A percentile compares a stretch with the other conserved stretches of the same genome.
phyloP scores from a whole-genome alignment of 352 stramenopile species.

The Halophytophthora batemanensis region DNA sequence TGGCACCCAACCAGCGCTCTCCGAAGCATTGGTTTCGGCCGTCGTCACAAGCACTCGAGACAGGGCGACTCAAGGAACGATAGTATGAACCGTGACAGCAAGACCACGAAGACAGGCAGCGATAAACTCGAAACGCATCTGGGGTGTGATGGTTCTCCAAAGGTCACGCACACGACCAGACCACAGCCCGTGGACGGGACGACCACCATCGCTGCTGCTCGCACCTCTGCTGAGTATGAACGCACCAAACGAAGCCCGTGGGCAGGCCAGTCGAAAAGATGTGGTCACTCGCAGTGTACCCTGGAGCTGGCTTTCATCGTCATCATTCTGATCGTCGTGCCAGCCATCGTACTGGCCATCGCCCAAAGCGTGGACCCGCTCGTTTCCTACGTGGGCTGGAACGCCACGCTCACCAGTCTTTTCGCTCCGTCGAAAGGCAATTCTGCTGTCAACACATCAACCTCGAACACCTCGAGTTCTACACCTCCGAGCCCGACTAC shows the following conservation, averaged over 20 bases:
- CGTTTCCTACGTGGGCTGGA: slow-evolving; percentile 33
- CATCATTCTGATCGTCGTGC: slow-evolving; percentile 12
- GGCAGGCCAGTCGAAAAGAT: too few species aligned
- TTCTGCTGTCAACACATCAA: too few species aligned
- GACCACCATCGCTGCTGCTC: slow-evolving; percentile 1
- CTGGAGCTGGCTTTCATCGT: slow-evolving; percentile 1
- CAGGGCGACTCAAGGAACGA: neutral
- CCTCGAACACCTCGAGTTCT: too few species aligned
- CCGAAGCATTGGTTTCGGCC: neutral
- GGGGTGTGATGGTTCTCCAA: slow-evolving; percentile 7
- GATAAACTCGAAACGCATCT: neutral
- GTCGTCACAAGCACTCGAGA: neutral
- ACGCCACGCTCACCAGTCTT: slow-evolving; percentile 40
- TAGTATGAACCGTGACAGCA: neutral
- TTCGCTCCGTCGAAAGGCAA: too few species aligned
- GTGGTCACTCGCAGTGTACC: too few species aligned
- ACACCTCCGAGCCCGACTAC: too few species aligned
- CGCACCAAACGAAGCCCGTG: slow-evolving; percentile 9
- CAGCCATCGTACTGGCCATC: slow-evolving; percentile 16
- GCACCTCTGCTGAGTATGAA: too few species aligned
- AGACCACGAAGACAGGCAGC: neutral
- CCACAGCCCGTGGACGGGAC: slow-evolving; percentile 7
- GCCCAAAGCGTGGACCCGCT: slow-evolving; percentile 14
- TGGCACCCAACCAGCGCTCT: slow-evolving; percentile 25
- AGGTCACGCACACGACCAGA: slow-evolving; percentile 14